Percentiles rank a stretch among this genome's conserved stretches.
Conservation (phyloP, 1,139 yeast genomes). For the Protomyces inouyei region DNA sequence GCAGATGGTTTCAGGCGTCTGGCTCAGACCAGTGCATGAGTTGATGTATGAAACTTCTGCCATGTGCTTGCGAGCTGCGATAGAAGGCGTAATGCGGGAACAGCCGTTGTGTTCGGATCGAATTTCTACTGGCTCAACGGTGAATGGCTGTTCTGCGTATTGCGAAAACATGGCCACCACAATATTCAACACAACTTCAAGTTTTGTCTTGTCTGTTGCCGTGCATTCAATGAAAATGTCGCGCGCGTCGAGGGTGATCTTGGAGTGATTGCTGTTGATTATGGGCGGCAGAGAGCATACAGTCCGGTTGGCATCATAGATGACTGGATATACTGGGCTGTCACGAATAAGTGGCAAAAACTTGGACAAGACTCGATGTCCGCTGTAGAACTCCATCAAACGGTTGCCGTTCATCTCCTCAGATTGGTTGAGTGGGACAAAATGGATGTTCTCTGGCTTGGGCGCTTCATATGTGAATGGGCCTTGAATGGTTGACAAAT, state of each 20-base stretch:
- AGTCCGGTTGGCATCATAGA: conserved; percentile 67
- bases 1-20: conserved; percentile 63
- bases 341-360: conserved; percentile 83
- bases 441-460: conserved; percentile 70
- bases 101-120: conserved; percentile 77
- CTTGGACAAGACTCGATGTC: conserved; percentile 83
- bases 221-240: conserved; percentile 91
- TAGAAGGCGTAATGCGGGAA: conserved; percentile 70
- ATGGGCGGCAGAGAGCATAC: conserved; percentile 96
- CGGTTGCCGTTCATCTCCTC: conserved; percentile 69
- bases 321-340: conserved; percentile 86
- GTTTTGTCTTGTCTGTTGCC: conserved; percentile 90
- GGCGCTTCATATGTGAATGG: conserved; percentile 89
- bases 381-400: conserved; percentile 81
- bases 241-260: conserved; percentile 75
- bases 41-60: conserved; percentile 85
- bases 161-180: conserved; percentile 93
- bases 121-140: conserved; percentile 79
- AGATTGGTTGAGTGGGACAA: conserved; percentile 80
- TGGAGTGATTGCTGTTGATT: conserved; percentile 87
- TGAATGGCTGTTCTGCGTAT: conserved; percentile 64
- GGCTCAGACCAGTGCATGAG: conserved; percentile 79
- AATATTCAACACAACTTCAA: conserved; percentile 84
- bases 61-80: conserved; percentile 59
- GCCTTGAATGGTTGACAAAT: conserved; percentile 71